These are phyloP conservation scores for Pythium diclinum DNA, from an alignment of 352 stramenopile species.

Conservation along the genomic window DNA sequence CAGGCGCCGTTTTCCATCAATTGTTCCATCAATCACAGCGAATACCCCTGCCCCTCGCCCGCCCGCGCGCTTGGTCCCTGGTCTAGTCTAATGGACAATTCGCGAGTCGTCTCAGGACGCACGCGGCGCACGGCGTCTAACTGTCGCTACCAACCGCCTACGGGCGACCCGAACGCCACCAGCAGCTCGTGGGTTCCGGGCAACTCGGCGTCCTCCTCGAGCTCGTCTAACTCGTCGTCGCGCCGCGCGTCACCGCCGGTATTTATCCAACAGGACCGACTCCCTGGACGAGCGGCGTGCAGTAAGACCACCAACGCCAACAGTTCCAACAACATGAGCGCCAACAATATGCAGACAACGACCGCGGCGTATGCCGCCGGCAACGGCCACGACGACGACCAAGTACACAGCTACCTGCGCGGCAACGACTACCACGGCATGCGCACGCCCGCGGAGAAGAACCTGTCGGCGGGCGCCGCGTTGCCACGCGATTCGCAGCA, in stretches of 20 bases:
- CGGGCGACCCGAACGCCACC: background rate
- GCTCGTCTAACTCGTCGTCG: constrained; percentile 8
- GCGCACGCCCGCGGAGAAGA: constrained; percentile 22
- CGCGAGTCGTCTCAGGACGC: constrained; percentile 10
- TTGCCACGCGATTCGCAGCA: constrained; percentile 27
- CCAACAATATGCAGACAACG: constrained; percentile 4
- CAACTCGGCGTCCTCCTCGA: constrained; percentile 6
- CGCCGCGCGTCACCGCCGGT: constrained; percentile 21
- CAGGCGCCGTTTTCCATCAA: constrained; percentile 2
- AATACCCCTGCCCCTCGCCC: background rate
- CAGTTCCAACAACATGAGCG: background rate
- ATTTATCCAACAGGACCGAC: constrained; percentile 23
- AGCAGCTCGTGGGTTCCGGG: background rate
- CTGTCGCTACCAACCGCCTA: constrained; percentile 17
- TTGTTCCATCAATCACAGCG: constrained; percentile 2
- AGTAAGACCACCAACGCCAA: background rate
- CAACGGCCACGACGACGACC: background rate
- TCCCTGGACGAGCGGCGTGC: background rate
- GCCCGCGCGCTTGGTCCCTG: background rate
- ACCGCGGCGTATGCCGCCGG: background rate
- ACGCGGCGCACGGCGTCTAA: constrained; percentile 21
- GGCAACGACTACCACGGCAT: constrained; percentile 20
- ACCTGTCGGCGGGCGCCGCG: constrained; percentile 8
- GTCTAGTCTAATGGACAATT: constrained; percentile 18
- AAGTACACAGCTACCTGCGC: background rate